Evolutionary conservation across 371 early-diverging fungal genomes (phyloP), one percentile per base, ranked within the genome.

Genomic region (Gilbertella persicaria): DNA sequence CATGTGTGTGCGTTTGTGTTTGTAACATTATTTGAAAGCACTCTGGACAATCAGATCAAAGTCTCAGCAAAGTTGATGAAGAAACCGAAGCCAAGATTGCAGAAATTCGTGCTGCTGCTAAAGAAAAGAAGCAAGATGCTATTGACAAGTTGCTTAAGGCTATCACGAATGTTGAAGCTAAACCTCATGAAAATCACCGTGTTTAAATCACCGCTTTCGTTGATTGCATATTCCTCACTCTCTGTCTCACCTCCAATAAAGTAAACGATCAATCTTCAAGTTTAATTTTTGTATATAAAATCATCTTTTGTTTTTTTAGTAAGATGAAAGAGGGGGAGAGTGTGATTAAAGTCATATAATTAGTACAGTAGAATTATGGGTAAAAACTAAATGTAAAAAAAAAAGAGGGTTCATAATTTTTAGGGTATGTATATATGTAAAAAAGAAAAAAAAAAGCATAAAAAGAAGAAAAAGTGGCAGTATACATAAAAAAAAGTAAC

Each of bases 61-160:
- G 81, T 30, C 64, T 83, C 38, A 67, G 77, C 56, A 79, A 83
- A 45, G 89, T 92, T 47, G 80, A 89, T 51, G 70, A 75, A 28
- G 94, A 94, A 53, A 95, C 94, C 2, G 91, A 94, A 49, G 71
- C 69, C 53, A 85, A 84, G 75, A 80, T 95, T 56, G 76, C 60
- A 7, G 84, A 86, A 57, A 85, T 93, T 53, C 75, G 80, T 59
- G 75, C 62, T 19, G 73, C 75, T 25, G 89, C 81, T 50, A 67
- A 68, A 29, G 74, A 88, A 62, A 87, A 93, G 69, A 88, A 88
- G 69, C 80, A 77, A 14, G 64, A 64, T 39, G 95, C 93, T 21
- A 69, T 91, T 45, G 75, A 79, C 14, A 88, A 86, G 69, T 64
- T 96, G 52, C 64, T 94, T 24, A 80, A 78, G n/a, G 80, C 88